These are phyloP conservation scores for Lathyrus sativus DNA, from an alignment of 306 rosid species.

Conservation along the genomic window DNA sequence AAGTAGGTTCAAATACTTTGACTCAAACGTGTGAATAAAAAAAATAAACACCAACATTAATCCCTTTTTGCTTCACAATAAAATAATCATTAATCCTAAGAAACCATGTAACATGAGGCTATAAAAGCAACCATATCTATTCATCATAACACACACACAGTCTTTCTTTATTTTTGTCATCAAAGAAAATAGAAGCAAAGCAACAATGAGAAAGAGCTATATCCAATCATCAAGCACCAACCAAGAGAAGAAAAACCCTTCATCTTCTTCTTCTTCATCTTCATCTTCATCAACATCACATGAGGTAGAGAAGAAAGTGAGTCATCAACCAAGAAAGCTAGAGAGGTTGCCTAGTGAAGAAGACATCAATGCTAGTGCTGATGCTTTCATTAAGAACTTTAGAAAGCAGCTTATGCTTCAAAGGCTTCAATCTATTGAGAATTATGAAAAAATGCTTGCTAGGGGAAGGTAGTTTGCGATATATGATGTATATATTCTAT, in stretches of 20 bases:
- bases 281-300: constrained; percentile 12
- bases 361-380: constrained; percentile 78
- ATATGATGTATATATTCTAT: background rate
- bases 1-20: background rate
- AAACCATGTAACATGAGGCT: constrained; percentile 18
- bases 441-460: constrained; percentile 63
- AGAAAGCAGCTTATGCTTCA: constrained; percentile 75
- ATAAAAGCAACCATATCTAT: constrained; percentile 1
- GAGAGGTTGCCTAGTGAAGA: constrained; percentile 67
- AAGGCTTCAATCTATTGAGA: constrained; percentile 83
- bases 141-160: constrained; percentile 20
- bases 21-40: background rate
- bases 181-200: background rate
- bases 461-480: constrained; percentile 46
- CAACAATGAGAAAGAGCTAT: constrained; percentile 43
- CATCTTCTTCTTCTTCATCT: background rate
- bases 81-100: constrained; percentile 37
- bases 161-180: background rate
- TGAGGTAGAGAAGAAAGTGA: constrained; percentile 38
- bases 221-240: constrained; percentile 27
- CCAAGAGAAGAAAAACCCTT: constrained; percentile 36
- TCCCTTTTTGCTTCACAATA: constrained; percentile 27
- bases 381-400: constrained; percentile 84
- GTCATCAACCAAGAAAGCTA: constrained; percentile 35
- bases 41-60: background rate